phyloP scores from a whole-genome alignment of 495 filamentous ascomycete genomes.

The Talaromyces ruber region DNA sequence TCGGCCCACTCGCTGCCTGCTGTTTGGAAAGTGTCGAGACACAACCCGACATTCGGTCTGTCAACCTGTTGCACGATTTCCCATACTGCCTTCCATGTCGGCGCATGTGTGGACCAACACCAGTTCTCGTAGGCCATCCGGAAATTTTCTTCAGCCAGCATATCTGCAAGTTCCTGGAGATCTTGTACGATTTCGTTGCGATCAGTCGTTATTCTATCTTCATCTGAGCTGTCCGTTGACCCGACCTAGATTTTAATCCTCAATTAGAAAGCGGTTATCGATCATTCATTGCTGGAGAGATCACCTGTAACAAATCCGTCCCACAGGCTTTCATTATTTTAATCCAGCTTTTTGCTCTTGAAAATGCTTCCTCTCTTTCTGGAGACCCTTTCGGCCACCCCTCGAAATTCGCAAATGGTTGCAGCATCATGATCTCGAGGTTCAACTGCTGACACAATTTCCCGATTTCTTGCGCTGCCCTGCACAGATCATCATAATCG shows the following conservation, averaged over 20 bases:
- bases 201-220: constrained; percentile 39
- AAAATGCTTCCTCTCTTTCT: constrained; percentile 58
- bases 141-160: constrained; percentile 47
- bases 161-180: constrained; percentile 53
- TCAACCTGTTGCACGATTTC: constrained; percentile 53
- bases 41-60: constrained; percentile 61
- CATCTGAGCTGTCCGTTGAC: constrained; percentile 50
- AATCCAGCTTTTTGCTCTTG: constrained; percentile 60
- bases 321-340: constrained; percentile 62
- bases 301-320: constrained; percentile 65
- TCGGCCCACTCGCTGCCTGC: constrained; percentile 70
- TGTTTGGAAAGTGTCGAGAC: constrained; percentile 77
- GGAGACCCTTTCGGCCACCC: constrained; percentile 55
- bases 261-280: not conserved
- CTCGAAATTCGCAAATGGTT: constrained; percentile 76
- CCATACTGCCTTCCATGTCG: constrained; percentile 60
- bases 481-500: constrained; percentile 47
- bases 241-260: constrained; percentile 41
- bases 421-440: constrained; percentile 63
- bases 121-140: constrained; percentile 75
- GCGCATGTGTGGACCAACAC: constrained; percentile 72
- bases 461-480: constrained; percentile 42
- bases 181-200: constrained; percentile 47
- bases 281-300: not conserved
- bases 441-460: constrained; percentile 40